A percentile compares a stretch with the other conserved stretches of the same genome.
These are phyloP conservation scores for Sarocladium oryzae DNA, from an alignment of 2,329 filamentous ascomycete genomes.

Conservation along the genomic window DNA sequence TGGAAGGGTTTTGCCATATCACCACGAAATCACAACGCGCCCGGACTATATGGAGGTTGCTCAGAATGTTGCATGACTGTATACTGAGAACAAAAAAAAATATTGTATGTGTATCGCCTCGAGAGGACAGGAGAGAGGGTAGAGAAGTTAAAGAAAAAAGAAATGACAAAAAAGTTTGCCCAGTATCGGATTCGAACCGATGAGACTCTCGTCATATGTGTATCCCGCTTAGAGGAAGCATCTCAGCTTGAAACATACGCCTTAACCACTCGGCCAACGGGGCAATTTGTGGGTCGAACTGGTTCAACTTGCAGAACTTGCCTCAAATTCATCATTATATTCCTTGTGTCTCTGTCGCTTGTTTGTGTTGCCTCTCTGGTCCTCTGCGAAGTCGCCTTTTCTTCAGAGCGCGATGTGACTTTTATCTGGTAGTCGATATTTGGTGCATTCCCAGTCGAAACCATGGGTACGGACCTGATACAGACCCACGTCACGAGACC, in stretches of 20 bases:
- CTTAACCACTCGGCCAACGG: slow-evolving; percentile 8
- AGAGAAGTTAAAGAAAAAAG: neutral
- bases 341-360: too few relatives aligned
- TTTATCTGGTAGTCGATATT: too few relatives aligned
- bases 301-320: neutral
- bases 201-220: slow-evolving; percentile 9
- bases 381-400: too few relatives aligned
- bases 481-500: too few relatives aligned
- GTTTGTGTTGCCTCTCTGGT: too few relatives aligned
- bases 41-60: neutral
- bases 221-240: slow-evolving; percentile 4
- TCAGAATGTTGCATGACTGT: neutral
- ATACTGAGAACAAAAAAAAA: neutral
- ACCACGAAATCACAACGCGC: too few relatives aligned
- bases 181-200: slow-evolving; percentile 8
- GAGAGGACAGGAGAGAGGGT: neutral
- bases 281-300: neutral
- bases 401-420: too few relatives aligned
- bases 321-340: neutral
- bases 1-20: too few relatives aligned
- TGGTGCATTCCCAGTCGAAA: too few relatives aligned
- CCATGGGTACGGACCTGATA: too few relatives aligned
- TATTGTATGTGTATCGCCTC: neutral
- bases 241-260: slow-evolving; percentile 7
- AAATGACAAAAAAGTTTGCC: too few relatives aligned